Evolutionary conservation across 2,329 filamentous ascomycete species (phyloP), one percentile per base, ranked within the genome.

Genomic region (Scedosporium minutisporum): DNA sequence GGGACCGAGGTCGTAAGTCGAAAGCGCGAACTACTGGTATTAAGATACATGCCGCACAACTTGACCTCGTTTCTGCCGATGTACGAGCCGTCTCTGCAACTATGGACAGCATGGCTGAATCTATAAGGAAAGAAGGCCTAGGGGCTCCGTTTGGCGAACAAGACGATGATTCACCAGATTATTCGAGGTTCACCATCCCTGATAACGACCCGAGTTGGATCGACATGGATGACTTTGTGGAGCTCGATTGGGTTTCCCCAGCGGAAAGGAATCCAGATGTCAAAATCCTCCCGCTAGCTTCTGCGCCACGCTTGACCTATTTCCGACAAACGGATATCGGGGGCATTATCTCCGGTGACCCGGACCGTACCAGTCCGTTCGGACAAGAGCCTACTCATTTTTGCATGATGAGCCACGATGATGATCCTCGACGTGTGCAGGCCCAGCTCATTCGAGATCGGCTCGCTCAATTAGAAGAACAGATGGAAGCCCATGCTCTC

Each of bases 181-280:
- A 96, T 59, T 96, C 93, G 0, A 88, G 89, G 61, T 99, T 99
- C 71, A 93, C 88, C 0, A 99, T 99, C 59, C 93, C 95, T 0
- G 95, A 99, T 72, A 90, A 96, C 62, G 95, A 99, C 70, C 87
- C 92, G 67, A 92, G 88, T 62, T 99, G 95, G 95, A 93, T 99
- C 65, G 95, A 99, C 70, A 97, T 99, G 92, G 95, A 99, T 71
- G 95, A 99, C 72, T 99, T 99, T 74, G 93, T 99, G 33, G 95
- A 99, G 73, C 78, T 99, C 23, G 96, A 97, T 72, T 97, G 93
- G 93, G 93, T 96, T 62, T 76, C 97, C 25, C 93, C 93, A 0
- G 89, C 91, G 14, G 91, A 96, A 70, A 86, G 89, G 38, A 96
- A 96, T 67, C 93, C 93, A 0, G 89, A 96, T 67, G 97, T 93